Conservation (phyloP, 345 rosid species). For the Garcia nutans region DNA sequence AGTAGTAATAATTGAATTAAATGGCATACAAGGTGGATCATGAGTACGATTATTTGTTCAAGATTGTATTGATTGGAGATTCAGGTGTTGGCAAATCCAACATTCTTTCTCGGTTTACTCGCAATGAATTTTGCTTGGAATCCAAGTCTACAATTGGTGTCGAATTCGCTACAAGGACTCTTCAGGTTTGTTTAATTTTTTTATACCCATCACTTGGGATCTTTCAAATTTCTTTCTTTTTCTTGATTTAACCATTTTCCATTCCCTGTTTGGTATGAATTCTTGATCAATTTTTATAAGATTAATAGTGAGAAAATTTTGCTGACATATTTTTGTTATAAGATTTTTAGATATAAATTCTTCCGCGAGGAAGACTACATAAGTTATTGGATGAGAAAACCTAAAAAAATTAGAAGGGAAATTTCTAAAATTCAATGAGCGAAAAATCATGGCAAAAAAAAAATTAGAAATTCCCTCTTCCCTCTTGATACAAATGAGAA, state of each 20-base stretch:
- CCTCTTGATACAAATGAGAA: no score
- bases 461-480: no score
- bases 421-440: no score
- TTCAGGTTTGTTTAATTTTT: constrained; percentile 41
- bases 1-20: not conserved
- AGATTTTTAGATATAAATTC: no score
- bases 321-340: no score
- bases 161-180: constrained; percentile 69
- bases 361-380: no score
- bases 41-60: constrained; percentile 64
- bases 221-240: not conserved
- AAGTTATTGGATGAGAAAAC: no score
- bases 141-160: constrained; percentile 75
- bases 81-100: constrained; percentile 77
- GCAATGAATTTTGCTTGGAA: constrained; percentile 63
- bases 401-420: no score
- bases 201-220: not conserved
- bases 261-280: no score
- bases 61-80: constrained; percentile 64
- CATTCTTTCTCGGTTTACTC: constrained; percentile 63
- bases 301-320: no score
- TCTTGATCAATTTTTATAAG: no score
- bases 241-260: not conserved
- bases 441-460: no score
- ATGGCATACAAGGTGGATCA: constrained; percentile 72